These are phyloP conservation scores for Dicorynia guianensis DNA, from an alignment of 306 rosid species.

Conservation along the genomic window DNA sequence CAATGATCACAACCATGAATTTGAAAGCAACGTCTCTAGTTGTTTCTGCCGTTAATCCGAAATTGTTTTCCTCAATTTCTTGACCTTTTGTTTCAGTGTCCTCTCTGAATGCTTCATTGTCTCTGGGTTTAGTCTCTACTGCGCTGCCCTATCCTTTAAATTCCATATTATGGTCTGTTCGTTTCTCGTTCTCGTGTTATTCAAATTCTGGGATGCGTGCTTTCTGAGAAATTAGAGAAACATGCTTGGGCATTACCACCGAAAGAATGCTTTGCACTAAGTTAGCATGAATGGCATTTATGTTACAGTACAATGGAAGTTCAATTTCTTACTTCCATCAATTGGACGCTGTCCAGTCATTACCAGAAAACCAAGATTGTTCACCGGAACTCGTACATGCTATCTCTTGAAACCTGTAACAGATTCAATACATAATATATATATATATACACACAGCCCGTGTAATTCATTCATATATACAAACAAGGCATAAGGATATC, in stretches of 20 bases:
- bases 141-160: background rate
- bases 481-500: background rate
- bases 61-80: background rate
- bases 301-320: conserved; percentile 41
- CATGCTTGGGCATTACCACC: conserved; percentile 47
- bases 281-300: conserved; percentile 43
- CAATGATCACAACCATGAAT: conserved; percentile 47
- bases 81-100: background rate
- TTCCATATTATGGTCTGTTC: background rate
- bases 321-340: conserved; percentile 47
- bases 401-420: conserved; percentile 54
- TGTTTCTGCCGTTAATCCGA: conserved; percentile 28
- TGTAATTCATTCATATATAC: no score
- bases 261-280: conserved; percentile 45
- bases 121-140: background rate
- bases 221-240: background rate
- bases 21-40: conserved; percentile 52
- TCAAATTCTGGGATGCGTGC: conserved; percentile 4
- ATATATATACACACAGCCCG: background rate
- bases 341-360: conserved; percentile 45
- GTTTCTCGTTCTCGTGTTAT: background rate
- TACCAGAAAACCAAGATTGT: conserved; percentile 48
- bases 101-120: background rate
- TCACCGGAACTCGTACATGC: conserved; percentile 48
- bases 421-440: no score